Evolutionary conservation across 2,329 filamentous ascomycete genomes (phyloP).

Genomic region (Pseudogymnoascus sp.): DNA sequence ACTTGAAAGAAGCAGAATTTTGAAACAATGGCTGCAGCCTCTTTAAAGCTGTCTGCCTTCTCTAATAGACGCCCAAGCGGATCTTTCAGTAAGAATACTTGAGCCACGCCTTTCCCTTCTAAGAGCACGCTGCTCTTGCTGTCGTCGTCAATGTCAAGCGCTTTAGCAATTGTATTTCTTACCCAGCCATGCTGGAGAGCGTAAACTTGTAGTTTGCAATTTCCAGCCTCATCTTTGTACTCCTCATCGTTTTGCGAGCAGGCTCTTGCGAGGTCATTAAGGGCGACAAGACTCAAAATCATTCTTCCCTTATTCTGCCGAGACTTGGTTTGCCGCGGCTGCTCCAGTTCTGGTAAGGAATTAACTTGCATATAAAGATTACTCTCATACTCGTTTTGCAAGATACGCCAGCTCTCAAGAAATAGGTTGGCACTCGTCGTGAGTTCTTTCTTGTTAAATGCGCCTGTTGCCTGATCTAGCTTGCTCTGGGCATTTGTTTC

Average conservation of each 20-base stretch:
- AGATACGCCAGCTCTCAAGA: not conserved
- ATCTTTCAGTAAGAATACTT: not conserved
- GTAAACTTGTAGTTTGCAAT: slow-evolving; percentile 12
- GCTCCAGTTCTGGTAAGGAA: not conserved
- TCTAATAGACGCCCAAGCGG: not conserved
- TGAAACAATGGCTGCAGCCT: not conserved
- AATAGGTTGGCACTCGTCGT: not conserved
- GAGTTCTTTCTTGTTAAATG: not conserved
- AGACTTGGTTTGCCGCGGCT: not conserved
- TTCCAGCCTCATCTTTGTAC: slow-evolving; percentile 11
- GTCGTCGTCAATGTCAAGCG: slow-evolving; percentile 11
- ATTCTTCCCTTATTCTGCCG: not conserved
- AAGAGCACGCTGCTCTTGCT: not conserved
- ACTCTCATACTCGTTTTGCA: not conserved
- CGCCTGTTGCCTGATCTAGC: not conserved
- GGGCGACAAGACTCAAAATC: slow-evolving; percentile 11
- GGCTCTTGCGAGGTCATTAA: slow-evolving; percentile 12
- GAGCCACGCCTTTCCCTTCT: not conserved
- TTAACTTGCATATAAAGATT: not conserved
- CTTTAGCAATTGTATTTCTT: not conserved
- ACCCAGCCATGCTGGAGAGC: slow-evolving; percentile 13
- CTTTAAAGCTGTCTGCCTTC: not conserved
- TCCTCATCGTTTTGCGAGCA: slow-evolving; percentile 11
- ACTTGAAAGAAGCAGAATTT: not conserved
- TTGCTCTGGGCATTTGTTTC: not conserved